Percentiles rank a stretch among this genome's conserved stretches.
phyloP scores from a whole-genome alignment of 2,329 filamentous ascomycete species.

The Huntiella savannae region DNA sequence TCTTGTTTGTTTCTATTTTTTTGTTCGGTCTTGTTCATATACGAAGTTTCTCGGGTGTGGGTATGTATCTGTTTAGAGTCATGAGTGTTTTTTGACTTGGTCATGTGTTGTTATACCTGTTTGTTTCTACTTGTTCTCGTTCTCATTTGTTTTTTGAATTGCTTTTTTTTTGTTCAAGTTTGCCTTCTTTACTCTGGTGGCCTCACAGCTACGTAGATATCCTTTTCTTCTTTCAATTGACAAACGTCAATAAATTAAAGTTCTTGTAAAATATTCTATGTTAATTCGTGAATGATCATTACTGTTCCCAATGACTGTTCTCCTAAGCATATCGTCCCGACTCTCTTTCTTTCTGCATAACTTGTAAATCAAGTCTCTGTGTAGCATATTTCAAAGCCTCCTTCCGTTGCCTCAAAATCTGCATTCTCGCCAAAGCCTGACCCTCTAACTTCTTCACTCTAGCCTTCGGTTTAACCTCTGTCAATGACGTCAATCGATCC shows the following conservation, averaged over 20 bases:
- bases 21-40: conserved; percentile 5
- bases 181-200: neutral
- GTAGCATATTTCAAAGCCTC: conserved; percentile 75
- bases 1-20: conserved; percentile 11
- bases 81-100: neutral
- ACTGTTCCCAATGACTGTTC: neutral
- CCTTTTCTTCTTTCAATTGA: neutral
- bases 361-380: conserved; percentile 68
- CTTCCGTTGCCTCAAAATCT: conserved; percentile 58
- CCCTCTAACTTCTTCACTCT: conserved; percentile 26
- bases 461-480: conserved; percentile 1
- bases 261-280: neutral
- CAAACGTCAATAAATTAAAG: neutral
- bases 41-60: too few relatives aligned
- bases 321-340: conserved; percentile 20
- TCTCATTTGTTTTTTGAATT: neutral
- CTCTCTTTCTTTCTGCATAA: conserved; percentile 52
- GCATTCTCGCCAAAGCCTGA: conserved; percentile 30
- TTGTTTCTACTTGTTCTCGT: conserved; percentile 12
- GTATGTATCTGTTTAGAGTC: neutral
- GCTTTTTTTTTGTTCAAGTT: neutral
- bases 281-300: neutral
- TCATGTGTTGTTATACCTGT: conserved; percentile 12
- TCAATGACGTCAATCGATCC: conserved; percentile 30
- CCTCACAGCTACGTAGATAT: too few relatives aligned